phyloP scores from a whole-genome alignment of 139 green algal genomes.

The Volvox reticuliferus region DNA sequence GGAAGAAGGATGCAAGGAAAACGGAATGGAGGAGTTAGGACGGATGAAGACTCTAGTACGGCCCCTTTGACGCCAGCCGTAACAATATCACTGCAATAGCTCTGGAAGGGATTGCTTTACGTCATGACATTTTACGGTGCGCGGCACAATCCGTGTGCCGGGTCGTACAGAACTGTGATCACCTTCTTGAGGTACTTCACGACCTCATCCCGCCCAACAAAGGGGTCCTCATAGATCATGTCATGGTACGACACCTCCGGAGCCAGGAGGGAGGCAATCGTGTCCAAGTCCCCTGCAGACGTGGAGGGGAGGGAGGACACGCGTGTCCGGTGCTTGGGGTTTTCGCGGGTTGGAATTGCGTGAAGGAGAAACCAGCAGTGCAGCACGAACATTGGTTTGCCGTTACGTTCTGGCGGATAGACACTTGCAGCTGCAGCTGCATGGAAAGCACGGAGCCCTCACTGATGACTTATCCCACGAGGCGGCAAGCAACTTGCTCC shows the following conservation, averaged over 20 bases:
- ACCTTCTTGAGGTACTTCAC: conserved; percentile 73
- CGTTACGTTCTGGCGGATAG: no score
- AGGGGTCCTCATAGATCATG: conserved; percentile 81
- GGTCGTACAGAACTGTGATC: not conserved
- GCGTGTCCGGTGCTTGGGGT: no score
- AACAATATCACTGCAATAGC: no score
- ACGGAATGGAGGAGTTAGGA: no score
- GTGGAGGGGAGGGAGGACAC: not conserved
- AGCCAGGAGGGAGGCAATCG: conserved; percentile 72
- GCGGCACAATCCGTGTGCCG: no score
- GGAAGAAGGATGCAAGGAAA: not conserved
- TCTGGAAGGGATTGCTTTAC: no score
- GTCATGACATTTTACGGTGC: no score
- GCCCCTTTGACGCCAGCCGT: no score
- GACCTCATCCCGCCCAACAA: conserved; percentile 68
- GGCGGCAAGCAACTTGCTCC: no score
- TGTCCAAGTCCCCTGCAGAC: conserved; percentile 64
- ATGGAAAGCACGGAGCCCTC: not conserved
- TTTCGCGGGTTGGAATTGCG: not conserved
- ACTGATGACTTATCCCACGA: not conserved
- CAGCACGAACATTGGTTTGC: not conserved
- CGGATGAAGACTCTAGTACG: not conserved
- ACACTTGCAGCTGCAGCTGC: not conserved
- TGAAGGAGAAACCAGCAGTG: not conserved
- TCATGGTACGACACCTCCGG: conserved; percentile 72